phyloP scores from a whole-genome alignment of 805 yeast species.

The Metschnikowia lachancei region DNA sequence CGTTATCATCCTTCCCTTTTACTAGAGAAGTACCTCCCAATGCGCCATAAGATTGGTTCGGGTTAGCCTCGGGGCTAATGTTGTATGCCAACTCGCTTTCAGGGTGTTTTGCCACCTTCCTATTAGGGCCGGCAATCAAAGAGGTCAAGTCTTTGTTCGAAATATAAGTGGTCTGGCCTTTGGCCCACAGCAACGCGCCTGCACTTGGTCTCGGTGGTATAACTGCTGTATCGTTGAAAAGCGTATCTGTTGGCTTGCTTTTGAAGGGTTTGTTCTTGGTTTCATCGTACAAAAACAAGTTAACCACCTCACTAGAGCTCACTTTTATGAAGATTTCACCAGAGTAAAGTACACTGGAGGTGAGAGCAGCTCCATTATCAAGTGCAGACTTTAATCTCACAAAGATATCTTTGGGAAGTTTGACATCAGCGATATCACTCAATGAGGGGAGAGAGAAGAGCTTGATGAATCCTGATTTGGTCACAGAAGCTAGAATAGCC shows the following conservation, averaged over 20 bases:
- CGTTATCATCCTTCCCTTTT: constrained; percentile 15
- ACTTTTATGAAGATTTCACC: constrained; percentile 60
- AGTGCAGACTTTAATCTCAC: constrained; percentile 23
- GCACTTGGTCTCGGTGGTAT: constrained; percentile 80
- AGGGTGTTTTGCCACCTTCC: constrained; percentile 56
- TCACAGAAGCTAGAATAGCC: constrained; percentile 46
- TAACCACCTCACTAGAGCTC: constrained; percentile 44
- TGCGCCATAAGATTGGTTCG: constrained; percentile 32
- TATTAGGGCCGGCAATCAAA: constrained; percentile 70
- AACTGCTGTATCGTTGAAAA: constrained; percentile 66
- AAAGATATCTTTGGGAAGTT: constrained; percentile 32
- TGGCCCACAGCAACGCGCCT: constrained; percentile 80
- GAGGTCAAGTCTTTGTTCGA: constrained; percentile 59
- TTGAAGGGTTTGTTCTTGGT: constrained; percentile 21
- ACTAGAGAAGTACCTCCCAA: constrained; percentile 16
- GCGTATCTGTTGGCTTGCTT: constrained; percentile 45
- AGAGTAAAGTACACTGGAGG: constrained; percentile 40
- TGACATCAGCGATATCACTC: constrained; percentile 51
- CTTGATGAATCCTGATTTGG: constrained; percentile 48
- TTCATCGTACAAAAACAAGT: constrained; percentile 25
- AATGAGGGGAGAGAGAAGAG: constrained; percentile 59
- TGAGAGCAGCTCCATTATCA: constrained; percentile 21
- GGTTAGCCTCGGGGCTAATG: constrained; percentile 45
- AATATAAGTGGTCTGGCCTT: constrained; percentile 63
- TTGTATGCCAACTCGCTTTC: constrained; percentile 57